phyloP scores from a whole-genome alignment of 2,329 filamentous ascomycete genomes.

The Nemania abortiva region DNA sequence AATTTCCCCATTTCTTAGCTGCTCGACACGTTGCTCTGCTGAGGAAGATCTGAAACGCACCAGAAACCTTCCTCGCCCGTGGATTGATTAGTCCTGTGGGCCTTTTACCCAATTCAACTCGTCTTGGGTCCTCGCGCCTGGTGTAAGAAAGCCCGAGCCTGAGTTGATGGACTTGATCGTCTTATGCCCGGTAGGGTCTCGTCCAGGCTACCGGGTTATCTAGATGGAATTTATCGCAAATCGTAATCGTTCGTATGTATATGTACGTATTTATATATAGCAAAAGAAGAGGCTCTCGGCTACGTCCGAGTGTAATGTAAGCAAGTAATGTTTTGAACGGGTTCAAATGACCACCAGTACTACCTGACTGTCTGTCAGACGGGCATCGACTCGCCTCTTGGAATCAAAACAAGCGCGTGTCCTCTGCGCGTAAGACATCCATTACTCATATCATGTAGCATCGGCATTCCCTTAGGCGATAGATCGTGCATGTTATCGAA shows the following conservation, averaged over 20 bases:
- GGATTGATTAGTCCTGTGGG: background rate
- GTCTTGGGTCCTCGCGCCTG: background rate
- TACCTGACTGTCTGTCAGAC: background rate
- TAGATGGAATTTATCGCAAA: too few species aligned
- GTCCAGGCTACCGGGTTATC: too few species aligned
- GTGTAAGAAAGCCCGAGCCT: background rate
- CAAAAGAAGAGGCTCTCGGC: too few species aligned
- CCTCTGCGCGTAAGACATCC: constrained; percentile 13
- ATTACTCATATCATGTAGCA: constrained; percentile 13
- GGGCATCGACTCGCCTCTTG: background rate
- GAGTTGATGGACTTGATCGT: background rate
- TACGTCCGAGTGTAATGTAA: too few species aligned
- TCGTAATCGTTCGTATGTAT: too few species aligned
- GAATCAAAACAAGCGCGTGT: constrained; percentile 17
- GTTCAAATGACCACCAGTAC: too few species aligned
- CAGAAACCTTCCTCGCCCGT: constrained; percentile 20
- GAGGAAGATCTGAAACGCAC: constrained; percentile 27
- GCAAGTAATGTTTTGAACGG: too few species aligned
- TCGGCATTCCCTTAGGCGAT: constrained; percentile 38
- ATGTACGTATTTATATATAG: too few species aligned
- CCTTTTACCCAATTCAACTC: background rate
- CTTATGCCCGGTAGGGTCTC: background rate
- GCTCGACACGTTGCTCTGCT: constrained; percentile 14
- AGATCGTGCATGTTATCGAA: constrained; percentile 25
- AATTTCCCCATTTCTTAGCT: constrained; percentile 18